Evolutionary conservation across 441 rosid genomes (phyloP), one percentile per base, ranked within the genome.

Genomic region (Dalechampia spathulata): DNA sequence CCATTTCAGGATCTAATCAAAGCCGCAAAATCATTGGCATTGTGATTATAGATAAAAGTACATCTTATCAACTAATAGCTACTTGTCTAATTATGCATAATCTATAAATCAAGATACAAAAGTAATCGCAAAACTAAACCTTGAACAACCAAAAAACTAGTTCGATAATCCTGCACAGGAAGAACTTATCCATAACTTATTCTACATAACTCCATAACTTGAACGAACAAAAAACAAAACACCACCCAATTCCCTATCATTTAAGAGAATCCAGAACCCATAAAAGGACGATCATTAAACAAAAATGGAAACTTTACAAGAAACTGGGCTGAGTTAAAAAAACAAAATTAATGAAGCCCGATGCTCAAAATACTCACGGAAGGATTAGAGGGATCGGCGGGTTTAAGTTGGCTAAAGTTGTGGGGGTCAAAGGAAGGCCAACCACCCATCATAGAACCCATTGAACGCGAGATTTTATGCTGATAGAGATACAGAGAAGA

Each of bases 401-500:
- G 87, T 43, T 89, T 80, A 57, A 79, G 91, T 67, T 84, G 93
- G 79, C 86, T 81, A 70, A 86, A 90, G 74, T 86, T 86, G 69
- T 84, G 87, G 58, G 93, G 87, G 69, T 90, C 84, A 52, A 79
- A 79, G 7, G 97, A 86, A 58, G 97, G 97, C 75, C 77, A 78
- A 58, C 77, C 83, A 39, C 92, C 83, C 49, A 82, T 77, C 65
- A 75, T 68, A 62, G 90, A 82, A 59, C 86, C 87, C 97, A 89
- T 86, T 42, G 42, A 45, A 61, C 51, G 70, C 66, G 63, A 55
- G 68, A 43, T 72, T 75, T 67, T 56, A 62, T 63, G 59, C 64
- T 46, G 62, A 61, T 43, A 59, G 43, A 68, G 66, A 63, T n/a
- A n/a, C n/a, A n/a, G n/a, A n/a, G n/a, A n/a, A n/a, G n/a, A n/a